Evolutionary conservation across 352 stramenopile species (phyloP).

Genomic region (Globisporangium yorkense): DNA sequence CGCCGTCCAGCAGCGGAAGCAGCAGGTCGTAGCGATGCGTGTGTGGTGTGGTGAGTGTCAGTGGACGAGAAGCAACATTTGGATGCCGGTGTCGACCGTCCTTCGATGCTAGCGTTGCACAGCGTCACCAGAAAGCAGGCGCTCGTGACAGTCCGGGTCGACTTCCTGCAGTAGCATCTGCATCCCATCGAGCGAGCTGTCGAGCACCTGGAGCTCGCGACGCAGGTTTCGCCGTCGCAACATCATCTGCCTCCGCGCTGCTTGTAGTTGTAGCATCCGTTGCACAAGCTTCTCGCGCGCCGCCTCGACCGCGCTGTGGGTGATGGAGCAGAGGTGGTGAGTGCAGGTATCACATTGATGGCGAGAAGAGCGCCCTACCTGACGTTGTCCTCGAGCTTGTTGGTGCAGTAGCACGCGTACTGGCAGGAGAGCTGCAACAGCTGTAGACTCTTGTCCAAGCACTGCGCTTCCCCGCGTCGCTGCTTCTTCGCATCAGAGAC

Average conservation of each 20-base stretch:
- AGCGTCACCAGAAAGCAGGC: background rate
- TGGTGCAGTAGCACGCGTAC: slow-evolving; percentile 42
- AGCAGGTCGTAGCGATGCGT: slow-evolving; percentile 1
- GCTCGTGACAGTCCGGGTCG: slow-evolving; percentile 21
- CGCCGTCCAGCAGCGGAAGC: slow-evolving; percentile 9
- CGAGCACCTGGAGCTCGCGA: slow-evolving; percentile 28
- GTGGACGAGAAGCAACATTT: background rate
- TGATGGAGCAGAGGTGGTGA: no score
- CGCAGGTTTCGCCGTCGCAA: slow-evolving; percentile 20
- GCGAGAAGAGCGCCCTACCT: slow-evolving; percentile 14
- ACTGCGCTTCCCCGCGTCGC: background rate
- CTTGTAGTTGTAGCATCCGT: slow-evolving; percentile 9
- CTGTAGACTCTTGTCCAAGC: slow-evolving; percentile 19
- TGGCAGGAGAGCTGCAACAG: slow-evolving; percentile 63
- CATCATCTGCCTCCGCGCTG: background rate
- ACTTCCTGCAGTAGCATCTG: slow-evolving; percentile 34
- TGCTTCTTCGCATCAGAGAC: background rate
- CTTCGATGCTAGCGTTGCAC: no score
- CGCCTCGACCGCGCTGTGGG: slow-evolving; percentile 7
- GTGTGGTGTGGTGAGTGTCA: background rate
- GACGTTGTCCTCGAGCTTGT: slow-evolving; percentile 23
- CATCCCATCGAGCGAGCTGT: slow-evolving; percentile 31
- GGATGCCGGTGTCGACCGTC: background rate
- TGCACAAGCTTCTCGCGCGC: slow-evolving; percentile 3
- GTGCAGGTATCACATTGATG: background rate